These are phyloP conservation scores for Rhododendron mucronatum DNA, from an alignment of 148 eudicot species.

Conservation along the genomic window DNA sequence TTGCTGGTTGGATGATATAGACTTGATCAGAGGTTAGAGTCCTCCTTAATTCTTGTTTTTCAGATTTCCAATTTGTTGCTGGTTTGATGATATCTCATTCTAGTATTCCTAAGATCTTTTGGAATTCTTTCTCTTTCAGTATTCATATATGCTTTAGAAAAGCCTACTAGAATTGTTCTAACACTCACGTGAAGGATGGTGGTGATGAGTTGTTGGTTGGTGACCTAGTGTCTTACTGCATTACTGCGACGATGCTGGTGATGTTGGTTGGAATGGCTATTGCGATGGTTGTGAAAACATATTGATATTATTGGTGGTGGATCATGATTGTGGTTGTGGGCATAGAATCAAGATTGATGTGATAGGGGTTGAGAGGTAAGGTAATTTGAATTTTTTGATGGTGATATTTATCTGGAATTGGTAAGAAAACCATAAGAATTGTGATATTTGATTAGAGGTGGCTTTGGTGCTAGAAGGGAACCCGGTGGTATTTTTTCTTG, in stretches of 20 bases:
- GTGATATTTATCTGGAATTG: neutral
- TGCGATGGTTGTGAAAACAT: neutral
- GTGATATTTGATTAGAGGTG: neutral
- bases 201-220: neutral
- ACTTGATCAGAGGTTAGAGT: neutral
- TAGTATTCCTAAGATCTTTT: neutral
- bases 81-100: neutral
- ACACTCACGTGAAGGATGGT: neutral
- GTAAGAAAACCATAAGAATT: neutral
- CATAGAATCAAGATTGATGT: neutral
- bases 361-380: neutral
- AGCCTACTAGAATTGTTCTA: neutral
- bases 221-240: neutral
- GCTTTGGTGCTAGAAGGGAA: neutral
- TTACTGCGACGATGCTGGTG: neutral
- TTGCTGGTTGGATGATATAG: too few relatives aligned
- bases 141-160: neutral
- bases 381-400: neutral
- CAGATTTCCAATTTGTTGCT: neutral
- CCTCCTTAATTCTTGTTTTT: neutral
- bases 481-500: neutral
- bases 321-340: neutral
- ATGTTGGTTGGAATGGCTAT: neutral
- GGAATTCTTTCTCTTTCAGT: neutral
- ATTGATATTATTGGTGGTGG: neutral